phyloP scores from a whole-genome alignment of 2,329 filamentous ascomycete species.

The Teratosphaeria pseudoeucalypti region DNA sequence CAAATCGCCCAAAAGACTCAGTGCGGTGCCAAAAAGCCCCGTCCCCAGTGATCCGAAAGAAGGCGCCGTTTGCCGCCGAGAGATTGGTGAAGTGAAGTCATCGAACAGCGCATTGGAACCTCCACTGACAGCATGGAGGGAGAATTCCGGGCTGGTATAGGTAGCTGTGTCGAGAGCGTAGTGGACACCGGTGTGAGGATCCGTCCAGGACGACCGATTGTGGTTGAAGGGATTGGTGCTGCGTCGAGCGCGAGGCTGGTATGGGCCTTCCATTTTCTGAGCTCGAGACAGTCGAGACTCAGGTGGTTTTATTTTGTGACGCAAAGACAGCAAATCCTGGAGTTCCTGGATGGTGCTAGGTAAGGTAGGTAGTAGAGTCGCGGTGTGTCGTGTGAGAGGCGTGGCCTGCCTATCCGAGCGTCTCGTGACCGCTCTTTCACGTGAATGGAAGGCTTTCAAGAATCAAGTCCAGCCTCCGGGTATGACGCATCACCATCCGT shows the following conservation, averaged over 20 bases:
- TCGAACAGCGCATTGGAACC: slow-evolving; percentile 6
- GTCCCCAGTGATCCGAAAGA: slow-evolving; percentile 3
- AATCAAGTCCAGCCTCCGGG: neutral
- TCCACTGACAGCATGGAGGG: slow-evolving; percentile 17
- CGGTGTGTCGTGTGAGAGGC: neutral
- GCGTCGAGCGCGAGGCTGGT: neutral
- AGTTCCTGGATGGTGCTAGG: neutral
- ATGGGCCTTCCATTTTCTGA: neutral
- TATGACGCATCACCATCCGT: neutral
- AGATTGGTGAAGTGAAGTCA: neutral
- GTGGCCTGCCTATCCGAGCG: neutral
- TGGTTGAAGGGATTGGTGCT: neutral
- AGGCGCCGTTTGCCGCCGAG: neutral
- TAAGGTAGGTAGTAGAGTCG: neutral
- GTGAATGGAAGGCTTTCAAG: neutral
- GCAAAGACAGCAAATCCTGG: neutral
- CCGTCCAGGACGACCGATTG: slow-evolving; percentile 14
- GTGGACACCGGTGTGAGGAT: slow-evolving; percentile 12
- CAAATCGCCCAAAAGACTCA: slow-evolving; percentile 15
- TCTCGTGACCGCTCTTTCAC: neutral
- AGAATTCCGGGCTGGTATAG: slow-evolving; percentile 16
- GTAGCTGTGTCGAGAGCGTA: slow-evolving; percentile 19
- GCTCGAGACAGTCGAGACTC: neutral
- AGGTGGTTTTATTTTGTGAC: neutral
- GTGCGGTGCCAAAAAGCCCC: slow-evolving; percentile 17